Percentiles rank a stretch among this genome's conserved stretches.
phyloP scores from a whole-genome alignment of 805 yeast species.

The Hanseniaspora lindneri region DNA sequence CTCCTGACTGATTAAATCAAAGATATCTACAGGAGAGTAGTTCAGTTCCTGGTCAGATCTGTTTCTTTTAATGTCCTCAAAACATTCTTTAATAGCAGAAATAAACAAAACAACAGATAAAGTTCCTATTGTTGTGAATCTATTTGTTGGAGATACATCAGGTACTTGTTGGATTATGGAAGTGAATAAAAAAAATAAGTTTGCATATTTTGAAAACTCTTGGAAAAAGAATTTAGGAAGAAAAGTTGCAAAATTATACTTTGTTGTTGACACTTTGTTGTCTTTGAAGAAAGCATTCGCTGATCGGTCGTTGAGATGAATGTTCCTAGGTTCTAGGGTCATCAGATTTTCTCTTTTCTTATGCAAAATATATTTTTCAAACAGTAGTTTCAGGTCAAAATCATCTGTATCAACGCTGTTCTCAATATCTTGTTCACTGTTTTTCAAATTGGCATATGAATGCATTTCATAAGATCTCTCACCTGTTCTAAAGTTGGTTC shows the following conservation, averaged over 20 bases:
- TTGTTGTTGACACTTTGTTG: conserved; percentile 88
- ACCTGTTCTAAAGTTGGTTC: no score
- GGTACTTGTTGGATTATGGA: conserved; percentile 95
- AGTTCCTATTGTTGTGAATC: conserved; percentile 92
- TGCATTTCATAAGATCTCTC: conserved; percentile 30
- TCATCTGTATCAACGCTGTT: conserved; percentile 27
- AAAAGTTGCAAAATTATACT: conserved; percentile 86
- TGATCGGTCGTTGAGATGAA: conserved; percentile 51
- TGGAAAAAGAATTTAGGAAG: conserved; percentile 89
- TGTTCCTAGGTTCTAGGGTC: conserved; percentile 45
- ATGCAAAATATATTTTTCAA: conserved; percentile 30
- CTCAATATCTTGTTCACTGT: conserved; percentile 22
- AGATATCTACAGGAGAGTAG: conserved; percentile 57
- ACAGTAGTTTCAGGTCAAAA: conserved; percentile 31
- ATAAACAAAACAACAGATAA: conserved; percentile 71
- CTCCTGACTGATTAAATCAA: conserved; percentile 38
- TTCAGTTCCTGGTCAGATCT: conserved; percentile 82
- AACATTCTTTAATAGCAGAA: conserved; percentile 81
- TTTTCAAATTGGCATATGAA: conserved; percentile 22
- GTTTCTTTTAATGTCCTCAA: conserved; percentile 83
- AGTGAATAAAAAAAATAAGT: conserved; percentile 83
- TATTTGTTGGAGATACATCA: conserved; percentile 85
- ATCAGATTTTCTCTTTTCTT: conserved; percentile 20
- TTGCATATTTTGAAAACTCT: conserved; percentile 95
- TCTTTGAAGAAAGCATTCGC: conserved; percentile 52